Evolutionary conservation across 2,329 filamentous ascomycete genomes (phyloP).

Genomic region (Macrophomina tecta): DNA sequence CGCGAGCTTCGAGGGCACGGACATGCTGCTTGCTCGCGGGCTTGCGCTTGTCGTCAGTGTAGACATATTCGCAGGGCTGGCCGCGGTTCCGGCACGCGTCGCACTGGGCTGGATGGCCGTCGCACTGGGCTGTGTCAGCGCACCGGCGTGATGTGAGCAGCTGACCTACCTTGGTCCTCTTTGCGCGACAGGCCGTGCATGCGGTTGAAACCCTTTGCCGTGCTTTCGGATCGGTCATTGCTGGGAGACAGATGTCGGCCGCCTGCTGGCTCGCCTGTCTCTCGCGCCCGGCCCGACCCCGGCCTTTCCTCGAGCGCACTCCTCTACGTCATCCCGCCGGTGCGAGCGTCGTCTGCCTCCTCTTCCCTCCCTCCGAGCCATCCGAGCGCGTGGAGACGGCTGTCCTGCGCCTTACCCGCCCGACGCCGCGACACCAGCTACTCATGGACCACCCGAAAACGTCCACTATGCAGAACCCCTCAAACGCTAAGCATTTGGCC

Average conservation of each 20-base stretch:
- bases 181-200: slow-evolving; percentile 3
- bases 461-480: too few species aligned
- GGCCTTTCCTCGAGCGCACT: too few species aligned
- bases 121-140: not conserved
- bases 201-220: not conserved
- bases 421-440: too few species aligned
- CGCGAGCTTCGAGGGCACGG: not conserved
- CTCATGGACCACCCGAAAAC: too few species aligned
- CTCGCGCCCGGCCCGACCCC: too few species aligned
- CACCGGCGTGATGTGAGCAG: not conserved
- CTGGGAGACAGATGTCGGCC: not conserved
- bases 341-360: too few species aligned
- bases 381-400: too few species aligned
- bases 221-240: not conserved
- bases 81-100: not conserved
- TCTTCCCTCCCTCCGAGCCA: too few species aligned
- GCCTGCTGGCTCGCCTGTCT: too few species aligned
- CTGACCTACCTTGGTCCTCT: not conserved
- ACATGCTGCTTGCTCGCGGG: not conserved
- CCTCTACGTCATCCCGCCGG: too few species aligned
- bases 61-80: not conserved
- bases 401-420: too few species aligned
- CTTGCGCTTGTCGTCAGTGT: not conserved
- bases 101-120: not conserved
- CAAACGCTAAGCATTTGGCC: not conserved